Evolutionary conservation across 2,329 filamentous ascomycete species (phyloP), one percentile per base, ranked within the genome.

Genomic region (Paraphaeosphaeria sporulosa): DNA sequence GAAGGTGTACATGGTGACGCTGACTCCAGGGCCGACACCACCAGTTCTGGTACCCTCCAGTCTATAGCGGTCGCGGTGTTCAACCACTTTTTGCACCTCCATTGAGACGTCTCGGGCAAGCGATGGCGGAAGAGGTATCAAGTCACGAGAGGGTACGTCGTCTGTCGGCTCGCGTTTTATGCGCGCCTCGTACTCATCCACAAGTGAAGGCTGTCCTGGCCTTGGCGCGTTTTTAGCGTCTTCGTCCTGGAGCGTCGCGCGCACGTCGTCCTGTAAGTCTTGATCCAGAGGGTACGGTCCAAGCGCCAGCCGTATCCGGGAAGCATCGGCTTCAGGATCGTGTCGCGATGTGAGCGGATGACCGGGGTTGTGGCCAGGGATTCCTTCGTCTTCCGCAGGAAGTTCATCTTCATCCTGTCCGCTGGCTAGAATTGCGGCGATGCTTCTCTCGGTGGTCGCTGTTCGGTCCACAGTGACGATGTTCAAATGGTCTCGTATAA

Each of bases 1-100:
- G 73, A 98, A 97, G 0, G 95, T 99, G 76, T 96, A 97, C 91
- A 98, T 98, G 82, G 92, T 95, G 25, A 96, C 90, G 71, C 93
- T 96, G 61, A 97, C 85, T 27, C 89, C 89, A 57, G 93, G 88
- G 15, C 94, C 93, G 53, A 94, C 86, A 9, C 94, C 94, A 17
- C 93, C 92, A 13, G 91, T 94, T 36, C 91, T 87, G 6, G 48
- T 60, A 21, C 89, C 88, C 61, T 96, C 92, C 59, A 98, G 94
- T 73, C 88, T 90, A 76, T 97, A 96, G 19, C 94, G 87, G 71
- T 98, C 94, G 23, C 95, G 89, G 71, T 96, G 92, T 77, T 99
- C 95, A 65, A 93, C 92, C 10, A 98, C 88, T 75, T 94, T 95
- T 72, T 95, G 92, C 70, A 98, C 93, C 77, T 98, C 95, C 81